Evolutionary conservation across 768 basidiomycete species (phyloP).

Genomic region (Lyophyllum shimeji): DNA sequence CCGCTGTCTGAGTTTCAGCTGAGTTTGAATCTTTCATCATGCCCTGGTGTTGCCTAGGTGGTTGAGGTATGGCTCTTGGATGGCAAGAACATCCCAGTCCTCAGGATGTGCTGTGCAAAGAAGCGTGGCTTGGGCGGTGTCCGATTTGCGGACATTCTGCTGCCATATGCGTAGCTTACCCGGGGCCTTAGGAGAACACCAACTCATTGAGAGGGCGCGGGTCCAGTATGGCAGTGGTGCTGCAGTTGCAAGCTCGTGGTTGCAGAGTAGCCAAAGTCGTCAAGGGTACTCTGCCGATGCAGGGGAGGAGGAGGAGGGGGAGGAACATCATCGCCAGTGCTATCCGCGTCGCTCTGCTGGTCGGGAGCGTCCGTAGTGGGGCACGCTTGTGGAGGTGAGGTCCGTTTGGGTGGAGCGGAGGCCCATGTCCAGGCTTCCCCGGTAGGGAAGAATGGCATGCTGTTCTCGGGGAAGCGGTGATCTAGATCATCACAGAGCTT

Average conservation of each 20-base stretch:
- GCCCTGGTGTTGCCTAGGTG: constrained; percentile 14
- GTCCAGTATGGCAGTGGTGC: too few species aligned
- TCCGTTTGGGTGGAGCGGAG: background rate
- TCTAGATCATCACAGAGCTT: background rate
- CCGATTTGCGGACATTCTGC: constrained; percentile 29
- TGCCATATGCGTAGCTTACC: constrained; percentile 17
- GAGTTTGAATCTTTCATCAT: too few species aligned
- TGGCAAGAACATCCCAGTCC: constrained; percentile 23
- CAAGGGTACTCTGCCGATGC: too few species aligned
- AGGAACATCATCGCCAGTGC: too few species aligned
- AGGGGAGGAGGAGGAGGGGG: too few species aligned
- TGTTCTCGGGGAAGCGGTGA: constrained; percentile 3
- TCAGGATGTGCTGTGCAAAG: constrained; percentile 10
- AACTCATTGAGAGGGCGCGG: constrained; percentile 23
- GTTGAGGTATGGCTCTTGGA: constrained; percentile 33
- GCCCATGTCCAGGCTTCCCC: constrained; percentile 1
- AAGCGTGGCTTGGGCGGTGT: constrained; percentile 12
- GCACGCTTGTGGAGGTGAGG: background rate
- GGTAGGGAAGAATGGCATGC: constrained; percentile 9
- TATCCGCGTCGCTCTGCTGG: too few species aligned
- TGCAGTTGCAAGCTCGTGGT: too few species aligned
- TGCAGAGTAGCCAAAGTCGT: too few species aligned
- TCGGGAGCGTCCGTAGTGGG: too few species aligned
- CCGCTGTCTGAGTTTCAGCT: too few species aligned
- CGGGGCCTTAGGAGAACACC: background rate